A percentile compares a stretch with the other conserved stretches of the same genome.
phyloP scores from a whole-genome alignment of 768 basidiomycete species.

The Rhizopogon rudus region DNA sequence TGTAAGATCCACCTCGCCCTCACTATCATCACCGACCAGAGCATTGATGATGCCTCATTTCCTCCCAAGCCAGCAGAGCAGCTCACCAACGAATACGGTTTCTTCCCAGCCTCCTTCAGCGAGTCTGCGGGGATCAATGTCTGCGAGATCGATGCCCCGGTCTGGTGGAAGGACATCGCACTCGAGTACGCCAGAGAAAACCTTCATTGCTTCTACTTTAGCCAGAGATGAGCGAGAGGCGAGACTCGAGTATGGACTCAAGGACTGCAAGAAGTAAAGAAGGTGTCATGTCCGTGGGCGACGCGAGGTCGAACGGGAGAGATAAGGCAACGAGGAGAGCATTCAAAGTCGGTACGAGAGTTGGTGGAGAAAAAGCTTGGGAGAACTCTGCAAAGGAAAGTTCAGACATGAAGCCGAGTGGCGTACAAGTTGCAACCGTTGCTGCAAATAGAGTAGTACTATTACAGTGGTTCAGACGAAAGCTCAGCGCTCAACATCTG shows the following conservation, averaged over 20 bases:
- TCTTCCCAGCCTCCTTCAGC: slow-evolving; percentile 65
- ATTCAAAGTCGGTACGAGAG: slow-evolving; percentile 33
- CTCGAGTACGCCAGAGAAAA: slow-evolving; percentile 72
- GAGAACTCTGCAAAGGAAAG: slow-evolving; percentile 5
- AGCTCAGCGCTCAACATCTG: too few relatives aligned
- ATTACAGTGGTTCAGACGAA: too few relatives aligned
- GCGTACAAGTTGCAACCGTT: neutral
- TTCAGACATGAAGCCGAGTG: neutral
- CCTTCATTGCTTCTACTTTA: slow-evolving; percentile 63
- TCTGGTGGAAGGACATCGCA: slow-evolving; percentile 55
- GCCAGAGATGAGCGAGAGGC: slow-evolving; percentile 39
- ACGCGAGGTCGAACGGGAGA: slow-evolving; percentile 42
- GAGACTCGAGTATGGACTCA: slow-evolving; percentile 51
- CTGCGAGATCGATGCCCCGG: slow-evolving; percentile 57
- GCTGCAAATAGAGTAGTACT: too few relatives aligned
- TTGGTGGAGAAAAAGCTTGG: slow-evolving; percentile 2
- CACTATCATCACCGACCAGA: slow-evolving; percentile 10
- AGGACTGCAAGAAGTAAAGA: slow-evolving; percentile 67
- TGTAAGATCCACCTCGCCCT: slow-evolving; percentile 17
- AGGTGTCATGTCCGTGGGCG: slow-evolving; percentile 63
- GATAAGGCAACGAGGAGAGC: slow-evolving; percentile 38
- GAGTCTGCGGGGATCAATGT: slow-evolving; percentile 59
- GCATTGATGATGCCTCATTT: slow-evolving; percentile 31
- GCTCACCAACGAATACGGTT: slow-evolving; percentile 56
- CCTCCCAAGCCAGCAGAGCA: slow-evolving; percentile 67